Evolutionary conservation across 208 protist species (phyloP), one percentile per base, ranked within the genome.

Genomic region (Trypanosoma conorhini): DNA sequence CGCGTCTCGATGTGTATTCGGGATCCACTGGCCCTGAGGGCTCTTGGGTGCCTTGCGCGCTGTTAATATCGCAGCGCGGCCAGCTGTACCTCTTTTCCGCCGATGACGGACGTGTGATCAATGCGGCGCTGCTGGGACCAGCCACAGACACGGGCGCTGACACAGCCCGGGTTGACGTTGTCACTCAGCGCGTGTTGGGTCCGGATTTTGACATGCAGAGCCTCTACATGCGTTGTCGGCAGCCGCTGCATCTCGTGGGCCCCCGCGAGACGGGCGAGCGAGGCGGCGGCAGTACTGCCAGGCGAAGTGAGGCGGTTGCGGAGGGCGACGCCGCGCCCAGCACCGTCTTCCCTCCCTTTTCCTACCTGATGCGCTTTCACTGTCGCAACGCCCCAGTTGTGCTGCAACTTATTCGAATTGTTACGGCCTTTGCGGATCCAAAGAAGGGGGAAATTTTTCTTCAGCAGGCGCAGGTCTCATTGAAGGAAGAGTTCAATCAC

Each of bases 331-430:
- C 24, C 10, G 8, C 40, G 33, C 22, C 19, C 21, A 13, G 12
- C 42, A 31, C 24, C 30, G 19, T 33, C 3, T 70, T 51, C 46
- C 52, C 64, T 24, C 67, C 57, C 10, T 72, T 72, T 48, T 63
- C 67, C 33, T 72, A 72, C 42, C 3, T 72, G 19, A 40, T 72
- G 50, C 67, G 67, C 26, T 72, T 72, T 64, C 67, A 72, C 42
- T 66, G 67, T 33, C 28, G 57, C 26, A 62, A 72, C 31, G 40
- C 42, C 12, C 59, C 44, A 60, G 24, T 72, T 30, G 56, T 42
- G 35, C 24, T 72, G 31, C 67, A 72, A 12, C 30, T 72, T 28
- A 5, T 72, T 24, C 44, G 50, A 30, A 72, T 72, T 50, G 46
- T 72, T n/a, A 56, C 48, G 19, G 40, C 28, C 19, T 72, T 72